phyloP scores from a whole-genome alignment of 179 eudicot genomes.

The Heliamphora pulchella region DNA sequence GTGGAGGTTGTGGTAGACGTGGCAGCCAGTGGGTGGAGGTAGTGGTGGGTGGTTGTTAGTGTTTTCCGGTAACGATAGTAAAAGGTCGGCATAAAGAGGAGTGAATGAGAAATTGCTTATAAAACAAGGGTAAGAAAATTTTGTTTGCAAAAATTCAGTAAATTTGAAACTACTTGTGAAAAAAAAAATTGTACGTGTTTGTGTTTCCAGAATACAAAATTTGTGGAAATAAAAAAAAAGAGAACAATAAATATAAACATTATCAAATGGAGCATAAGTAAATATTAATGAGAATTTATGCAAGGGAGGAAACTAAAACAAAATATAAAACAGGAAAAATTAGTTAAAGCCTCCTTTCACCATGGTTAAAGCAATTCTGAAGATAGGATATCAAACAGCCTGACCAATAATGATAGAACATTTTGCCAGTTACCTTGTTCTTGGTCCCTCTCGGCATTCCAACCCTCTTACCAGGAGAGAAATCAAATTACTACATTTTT shows the following conservation, averaged over 20 bases:
- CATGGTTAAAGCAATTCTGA: not conserved
- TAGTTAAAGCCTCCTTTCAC: not conserved
- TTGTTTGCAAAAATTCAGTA: too few species aligned
- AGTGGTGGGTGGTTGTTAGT: too few species aligned
- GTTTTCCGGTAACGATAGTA: too few species aligned
- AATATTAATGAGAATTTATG: not conserved
- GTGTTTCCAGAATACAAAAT: too few species aligned
- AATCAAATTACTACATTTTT: not conserved
- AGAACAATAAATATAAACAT: not conserved
- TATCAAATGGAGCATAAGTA: not conserved
- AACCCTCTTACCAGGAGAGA: constrained; percentile 3
- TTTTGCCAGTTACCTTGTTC: not conserved
- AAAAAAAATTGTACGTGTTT: too few species aligned
- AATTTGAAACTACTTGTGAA: too few species aligned
- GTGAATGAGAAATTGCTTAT: too few species aligned
- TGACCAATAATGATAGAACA: not conserved
- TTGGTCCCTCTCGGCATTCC: not conserved
- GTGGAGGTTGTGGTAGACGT: too few species aligned
- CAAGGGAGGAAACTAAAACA: not conserved
- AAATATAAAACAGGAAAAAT: not conserved
- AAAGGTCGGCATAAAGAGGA: too few species aligned
- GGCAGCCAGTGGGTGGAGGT: too few species aligned
- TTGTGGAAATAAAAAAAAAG: too few species aligned
- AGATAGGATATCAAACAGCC: not conserved
- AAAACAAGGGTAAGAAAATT: too few species aligned